These are phyloP conservation scores for Hansenula sp. DNA, from an alignment of 1,139 yeast genomes.

Conservation along the genomic window DNA sequence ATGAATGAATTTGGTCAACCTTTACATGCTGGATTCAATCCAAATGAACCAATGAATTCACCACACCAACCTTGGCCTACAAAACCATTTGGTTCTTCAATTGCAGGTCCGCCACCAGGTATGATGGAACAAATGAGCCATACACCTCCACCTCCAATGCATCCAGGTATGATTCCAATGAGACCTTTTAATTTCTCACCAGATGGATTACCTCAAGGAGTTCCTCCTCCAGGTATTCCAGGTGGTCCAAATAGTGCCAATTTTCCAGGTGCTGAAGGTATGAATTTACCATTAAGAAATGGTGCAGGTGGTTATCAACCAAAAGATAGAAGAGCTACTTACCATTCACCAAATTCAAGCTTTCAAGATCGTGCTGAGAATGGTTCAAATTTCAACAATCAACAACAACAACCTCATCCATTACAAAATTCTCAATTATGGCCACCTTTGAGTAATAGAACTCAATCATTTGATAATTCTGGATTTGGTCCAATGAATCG, in stretches of 20 bases:
- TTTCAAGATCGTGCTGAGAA: constrained; percentile 4
- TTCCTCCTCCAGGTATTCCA: constrained; percentile 1
- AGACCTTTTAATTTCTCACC: constrained; percentile 22
- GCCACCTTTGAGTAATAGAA: constrained; percentile 29
- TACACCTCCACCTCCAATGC: constrained; percentile 17
- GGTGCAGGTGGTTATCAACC: background rate
- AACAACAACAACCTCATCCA: constrained; percentile 10
- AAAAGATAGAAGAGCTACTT: constrained; percentile 1
- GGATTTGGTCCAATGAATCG: constrained; percentile 7
- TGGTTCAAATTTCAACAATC: constrained; percentile 8
- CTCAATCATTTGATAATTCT: constrained; percentile 26
- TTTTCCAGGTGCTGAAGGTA: constrained; percentile 3
- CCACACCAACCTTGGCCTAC: constrained; percentile 19
- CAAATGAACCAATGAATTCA: constrained; percentile 13
- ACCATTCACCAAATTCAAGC: background rate
- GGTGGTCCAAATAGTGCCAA: constrained; percentile 4
- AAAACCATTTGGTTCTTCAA: constrained; percentile 16
- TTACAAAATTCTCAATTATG: constrained; percentile 19
- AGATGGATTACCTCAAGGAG: constrained; percentile 14
- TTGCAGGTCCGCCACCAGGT: constrained; percentile 6
- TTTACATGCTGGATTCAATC: constrained; percentile 16
- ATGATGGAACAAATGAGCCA: constrained; percentile 11
- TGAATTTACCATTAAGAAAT: constrained; percentile 8
- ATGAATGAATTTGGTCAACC: constrained; percentile 24
- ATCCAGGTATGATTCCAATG: constrained; percentile 22